Conservation (phyloP, 2,329 filamentous ascomycete genomes). For the Blastomyces gilchristii region DNA sequence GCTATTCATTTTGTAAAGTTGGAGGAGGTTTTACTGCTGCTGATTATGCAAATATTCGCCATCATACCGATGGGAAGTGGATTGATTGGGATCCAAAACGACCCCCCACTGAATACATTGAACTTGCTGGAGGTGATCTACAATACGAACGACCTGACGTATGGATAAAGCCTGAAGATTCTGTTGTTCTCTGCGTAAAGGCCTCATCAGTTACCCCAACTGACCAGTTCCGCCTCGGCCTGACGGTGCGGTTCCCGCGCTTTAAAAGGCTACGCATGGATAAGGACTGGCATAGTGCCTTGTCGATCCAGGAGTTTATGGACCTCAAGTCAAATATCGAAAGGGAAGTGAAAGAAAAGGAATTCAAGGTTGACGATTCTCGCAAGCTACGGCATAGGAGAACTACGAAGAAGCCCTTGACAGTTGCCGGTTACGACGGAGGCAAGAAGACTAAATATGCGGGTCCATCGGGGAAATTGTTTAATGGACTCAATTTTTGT, state of each 20-base stretch:
- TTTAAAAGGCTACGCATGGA: conserved; percentile 76
- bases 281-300: conserved; percentile 68
- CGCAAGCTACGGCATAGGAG: conserved; percentile 55
- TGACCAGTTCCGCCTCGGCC: conserved; percentile 63
- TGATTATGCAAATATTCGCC: conserved; percentile 74
- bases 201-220: conserved; percentile 67
- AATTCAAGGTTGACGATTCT: conserved; percentile 60
- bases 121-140: conserved; percentile 65
- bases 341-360: conserved; percentile 58
- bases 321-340: conserved; percentile 60
- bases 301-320: conserved; percentile 68
- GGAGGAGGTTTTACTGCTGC: conserved; percentile 81
- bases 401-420: conserved; percentile 53
- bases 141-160: conserved; percentile 75
- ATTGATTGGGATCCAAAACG: conserved; percentile 66
- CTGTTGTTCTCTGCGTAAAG: conserved; percentile 79
- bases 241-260: conserved; percentile 81
- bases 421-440: conserved; percentile 61
- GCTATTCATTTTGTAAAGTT: conserved; percentile 93
- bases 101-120: conserved; percentile 67
- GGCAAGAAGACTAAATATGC: conserved; percentile 43
- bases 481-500: conserved; percentile 68
- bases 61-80: conserved; percentile 88
- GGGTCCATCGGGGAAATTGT: conserved; percentile 53
- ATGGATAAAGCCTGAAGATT: conserved; percentile 86